Evolutionary conservation across 208 protist species (phyloP), one percentile per base, ranked within the genome.

Genomic region (Eutreptiella sp.): DNA sequence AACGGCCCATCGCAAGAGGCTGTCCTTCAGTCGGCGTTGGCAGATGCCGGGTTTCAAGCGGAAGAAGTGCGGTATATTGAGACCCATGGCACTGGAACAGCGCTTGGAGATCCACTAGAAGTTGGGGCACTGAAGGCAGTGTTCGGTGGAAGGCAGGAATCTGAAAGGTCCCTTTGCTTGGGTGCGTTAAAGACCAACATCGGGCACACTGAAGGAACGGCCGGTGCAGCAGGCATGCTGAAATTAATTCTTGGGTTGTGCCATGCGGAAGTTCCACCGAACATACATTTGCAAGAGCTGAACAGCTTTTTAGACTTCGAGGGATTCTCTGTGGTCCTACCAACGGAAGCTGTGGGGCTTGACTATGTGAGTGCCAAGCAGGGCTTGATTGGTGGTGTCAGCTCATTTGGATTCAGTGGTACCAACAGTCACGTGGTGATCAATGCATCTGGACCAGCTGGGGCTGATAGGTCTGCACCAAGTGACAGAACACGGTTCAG

Each of bases 31-130:
- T 27, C 21, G 21, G 55, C 75, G 5, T 74, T 46, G 4, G 16
- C 32, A 11, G 38, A 21, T 27, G 29, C 28, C 28, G 61, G 61
- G 11, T 3, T 78, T 1, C 14, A 2, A 28, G 39, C 68, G 23
- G 9, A 9, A 1, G 57, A 80, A 11, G 64, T 81, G 31, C 2
- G 26, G 3, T 81, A 72, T 60, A 26, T 81, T 3, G 75, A 81
- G 33, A 38, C 38, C 5, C 75, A 81, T 35, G 75, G 76, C 9
- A 81, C 75, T 11, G 77, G 75, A 14, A 81, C 75, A 2, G 1
- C 16, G 1, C 27, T 72, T 19, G 75, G 75, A 24, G 75, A 81
- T 33, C 73, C 77, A 1, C 73, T 81, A 24, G 75, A 81, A 46
- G 26, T 59, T n/a, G 1, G n/a, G 24, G 60, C 70, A 14, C 29